Evolutionary conservation across 1,139 yeast genomes (phyloP), one percentile per base, ranked within the genome.

Genomic region (Geotrichum cucujoidarum): DNA sequence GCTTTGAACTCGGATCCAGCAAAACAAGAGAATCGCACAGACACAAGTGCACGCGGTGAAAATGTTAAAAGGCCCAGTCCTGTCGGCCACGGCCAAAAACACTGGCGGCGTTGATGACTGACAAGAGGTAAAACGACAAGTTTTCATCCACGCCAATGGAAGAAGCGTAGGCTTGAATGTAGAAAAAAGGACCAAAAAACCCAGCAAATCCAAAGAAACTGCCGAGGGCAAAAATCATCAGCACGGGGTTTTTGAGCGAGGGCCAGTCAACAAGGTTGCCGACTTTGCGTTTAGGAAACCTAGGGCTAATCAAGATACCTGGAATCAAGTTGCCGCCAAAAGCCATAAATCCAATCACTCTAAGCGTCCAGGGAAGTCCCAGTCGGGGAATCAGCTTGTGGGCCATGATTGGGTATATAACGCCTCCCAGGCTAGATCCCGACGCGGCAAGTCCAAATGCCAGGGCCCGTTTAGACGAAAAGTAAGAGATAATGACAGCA

Each of bases 381-480:
- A 63, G 48, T 3, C 45, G 44, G 4, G 60, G 58, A 35, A 66
- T 52, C 40, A 65, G 52, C 13, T 55, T 50, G 31, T 58, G 56
- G 6, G 60, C 56, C 51, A 61, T 54, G 44, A 65, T 56, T 2
- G 71, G 69, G 47, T 58, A 62, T 8, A 65, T 48, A 4, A 64
- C 53, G 14, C 69, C 71, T 4, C 68, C 70, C 5, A 74, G 62
- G n/a, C 83, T 79, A 2, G 83, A 72, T 0, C 86, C 86, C 1
- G 78, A 72, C 1, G 81, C 71, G 1, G 78, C 74, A 1, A 80
- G 54, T 2, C 83, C 82, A 13, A 73, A 63, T 1, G 83, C 86
- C 24, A 78, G 63, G 0, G 81, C 75, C 49, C 83, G 69, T 50
- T 66, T 73, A 48, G 68, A 71, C 51, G 72, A 66, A 61, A 81